These are phyloP conservation scores for Viola odorata DNA, from an alignment of 345 rosid genomes.

Conservation along the genomic window DNA sequence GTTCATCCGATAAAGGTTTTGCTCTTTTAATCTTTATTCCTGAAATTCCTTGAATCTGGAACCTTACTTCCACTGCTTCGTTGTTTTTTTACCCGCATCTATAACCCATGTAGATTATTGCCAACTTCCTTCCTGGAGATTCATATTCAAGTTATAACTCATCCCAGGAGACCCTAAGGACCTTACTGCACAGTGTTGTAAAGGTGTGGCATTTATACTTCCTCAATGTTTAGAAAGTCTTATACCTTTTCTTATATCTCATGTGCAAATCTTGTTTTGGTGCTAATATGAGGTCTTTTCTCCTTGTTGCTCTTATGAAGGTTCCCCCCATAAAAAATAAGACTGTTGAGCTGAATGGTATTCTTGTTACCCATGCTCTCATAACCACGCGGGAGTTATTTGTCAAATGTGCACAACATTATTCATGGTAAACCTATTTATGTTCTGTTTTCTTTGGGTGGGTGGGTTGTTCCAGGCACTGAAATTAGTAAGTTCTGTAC, in stretches of 20 bases:
- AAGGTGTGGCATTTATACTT: conserved; percentile 45
- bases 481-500: no score
- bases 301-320: conserved; percentile 40
- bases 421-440: conserved; percentile 62
- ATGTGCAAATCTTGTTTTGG: conserved; percentile 10
- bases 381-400: conserved; percentile 69
- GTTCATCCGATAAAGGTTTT: conserved; percentile 90
- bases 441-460: conserved; percentile 11
- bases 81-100: not conserved
- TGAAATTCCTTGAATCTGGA: not conserved
- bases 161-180: conserved; percentile 79
- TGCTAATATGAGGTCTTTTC: conserved; percentile 10
- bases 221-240: conserved; percentile 3
- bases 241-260: conserved; percentile 4
- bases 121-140: conserved; percentile 81
- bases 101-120: conserved; percentile 43
- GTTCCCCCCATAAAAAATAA: conserved; percentile 74
- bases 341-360: conserved; percentile 92
- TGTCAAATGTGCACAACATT: conserved; percentile 76
- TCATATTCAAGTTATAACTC: conserved; percentile 85
- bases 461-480: no score
- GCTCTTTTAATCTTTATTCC: conserved; percentile 13
- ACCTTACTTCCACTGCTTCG: conserved; percentile 11
- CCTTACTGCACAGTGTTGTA: conserved; percentile 84
- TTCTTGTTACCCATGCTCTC: conserved; percentile 85